phyloP scores from a whole-genome alignment of 768 basidiomycete species.

The Ramaria sp. region DNA sequence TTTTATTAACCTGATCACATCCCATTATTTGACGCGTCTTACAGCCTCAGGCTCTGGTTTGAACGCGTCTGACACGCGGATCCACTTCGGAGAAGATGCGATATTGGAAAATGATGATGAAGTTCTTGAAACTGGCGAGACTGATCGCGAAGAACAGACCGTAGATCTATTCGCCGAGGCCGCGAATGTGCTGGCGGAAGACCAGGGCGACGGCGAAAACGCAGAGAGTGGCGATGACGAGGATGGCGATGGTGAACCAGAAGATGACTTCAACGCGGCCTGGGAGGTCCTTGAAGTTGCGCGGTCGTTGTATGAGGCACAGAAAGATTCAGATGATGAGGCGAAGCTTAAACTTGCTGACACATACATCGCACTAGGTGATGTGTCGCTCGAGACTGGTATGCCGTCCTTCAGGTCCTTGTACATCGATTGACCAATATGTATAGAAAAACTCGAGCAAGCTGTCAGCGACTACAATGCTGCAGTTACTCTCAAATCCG shows the following conservation, averaged over 20 bases:
- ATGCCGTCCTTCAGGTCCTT: not conserved
- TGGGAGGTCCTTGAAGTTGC: conserved; percentile 98
- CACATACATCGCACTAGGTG: conserved; percentile 82
- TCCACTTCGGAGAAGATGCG: conserved; percentile 65
- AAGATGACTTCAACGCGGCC: conserved; percentile 96
- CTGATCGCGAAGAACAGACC: conserved; percentile 29
- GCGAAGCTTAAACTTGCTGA: conserved; percentile 80
- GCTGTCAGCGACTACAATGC: conserved; percentile 81
- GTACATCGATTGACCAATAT: conserved; percentile 6
- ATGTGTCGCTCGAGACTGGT: conserved; percentile 97
- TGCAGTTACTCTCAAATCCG: conserved; percentile 61
- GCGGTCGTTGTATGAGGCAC: conserved; percentile 72
- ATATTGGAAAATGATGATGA: conserved; percentile 42
- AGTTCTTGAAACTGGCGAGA: conserved; percentile 7
- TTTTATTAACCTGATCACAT: not conserved
- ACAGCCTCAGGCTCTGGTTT: conserved; percentile 23
- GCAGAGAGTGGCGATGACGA: conserved; percentile 44
- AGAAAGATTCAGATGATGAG: conserved; percentile 35
- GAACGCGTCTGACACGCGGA: conserved; percentile 41
- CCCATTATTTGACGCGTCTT: not conserved
- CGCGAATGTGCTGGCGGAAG: conserved; percentile 26
- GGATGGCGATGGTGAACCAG: conserved; percentile 69
- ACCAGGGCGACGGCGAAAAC: conserved; percentile 24
- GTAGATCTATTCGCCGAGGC: conserved; percentile 59
- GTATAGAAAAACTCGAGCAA: conserved; percentile 88